Base-by-base conservation (phyloP, 805 yeast genomes). In the Cyberlindnera suaveolens region DNA sequence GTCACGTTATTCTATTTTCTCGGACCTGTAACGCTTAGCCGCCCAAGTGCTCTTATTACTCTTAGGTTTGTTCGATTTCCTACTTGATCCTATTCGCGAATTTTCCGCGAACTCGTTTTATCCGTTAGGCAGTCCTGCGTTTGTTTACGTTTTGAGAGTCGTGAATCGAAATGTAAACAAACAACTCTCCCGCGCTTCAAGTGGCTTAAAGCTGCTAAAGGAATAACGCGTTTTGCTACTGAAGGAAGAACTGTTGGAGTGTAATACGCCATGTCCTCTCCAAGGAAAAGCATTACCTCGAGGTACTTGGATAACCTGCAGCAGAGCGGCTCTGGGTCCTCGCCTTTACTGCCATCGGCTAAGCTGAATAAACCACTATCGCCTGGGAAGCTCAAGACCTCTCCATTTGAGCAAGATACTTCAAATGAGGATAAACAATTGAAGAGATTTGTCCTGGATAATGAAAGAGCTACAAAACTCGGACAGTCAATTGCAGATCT, bases 291-390 rank as follows among this genome's bases (percentile, higher is more conserved):
- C 41, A 45, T 58, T 17, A 48, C 60, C n/a, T 51, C 60, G 19
- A 49, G 57, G n/a, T 58, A 58, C 31, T 48, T 58, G 18, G 62
- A 56, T 39, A 54, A 46, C 27, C 46, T 56, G 13, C 41, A 31
- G 15, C 34, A 36, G 27, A 43, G 43, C 34, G 20, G 47, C 19
- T 17, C 44, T 8, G 35, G 26, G 20, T 32, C 19, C 26, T 35
- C 45, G 1, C 57, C 61, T 5, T 36, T 54, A 11, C 51, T 49
- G 30, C 54, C 56, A 17, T 44, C 57, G 1, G 41, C 42, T 0
- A 52, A 44, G 38, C 27, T 48, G 27, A 52, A 53, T 42, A 39
- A 48, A 3, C 43, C 44, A 10, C 32, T 44, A 15, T 4, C 45
- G n/a, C 17, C 40, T 13, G 14, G 18, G 26, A n/a, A 13, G 6